Base-by-base conservation (phyloP, 768 basidiomycete species). In the Mycena amicta region DNA sequence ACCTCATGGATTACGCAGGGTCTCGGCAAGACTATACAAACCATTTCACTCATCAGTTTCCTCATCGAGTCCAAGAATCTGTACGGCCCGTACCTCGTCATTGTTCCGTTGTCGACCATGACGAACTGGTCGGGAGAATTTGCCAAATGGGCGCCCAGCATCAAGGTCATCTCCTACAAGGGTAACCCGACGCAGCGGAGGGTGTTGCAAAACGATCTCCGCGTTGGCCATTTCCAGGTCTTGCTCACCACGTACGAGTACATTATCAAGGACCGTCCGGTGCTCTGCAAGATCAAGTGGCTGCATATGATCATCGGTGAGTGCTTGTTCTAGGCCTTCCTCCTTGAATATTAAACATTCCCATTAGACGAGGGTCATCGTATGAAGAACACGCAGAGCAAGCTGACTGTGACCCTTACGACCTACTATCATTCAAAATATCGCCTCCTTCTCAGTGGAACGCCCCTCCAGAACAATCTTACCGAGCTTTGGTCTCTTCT, bases 121-220 rank as follows among this genome's bases (percentile, higher is more conserved):
- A 96, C 95, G 53, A 97, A 97, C 70, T 97, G 95, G 95, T 86
- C 91, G 1, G 89, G 93, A 59, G 95, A 97, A 77, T 97, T 98
- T 67, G 88, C 90, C n/a, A 94, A 94, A 71, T 97, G 95, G 95
- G 95, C 95, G 3, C 95, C 95, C 0, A 72, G 79, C 12, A 88
- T 98, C 51, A 85, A 82, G 67, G 81, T 80, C 52, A 78, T 97
- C 41, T 83, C 95, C 29, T 95, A 96, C 80, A 98, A 97, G 68
- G 95, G 95, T 52, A 93, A 94, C 56, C 95, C 95, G 2, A 72
- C 81, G 13, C 90, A 91, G 61, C 88, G 95, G 55, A 86, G 91
- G 46, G 82, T 83, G 33, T 74, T 94, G 30, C 92, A 95, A 71
- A 77, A 77, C 45, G 90, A 94, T 31, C 75, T 98, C 55, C 85